A percentile compares a stretch with the other conserved stretches of the same genome.
phyloP scores from a whole-genome alignment of 2,329 filamentous ascomycete species.

The Clarireedia sp. region DNA sequence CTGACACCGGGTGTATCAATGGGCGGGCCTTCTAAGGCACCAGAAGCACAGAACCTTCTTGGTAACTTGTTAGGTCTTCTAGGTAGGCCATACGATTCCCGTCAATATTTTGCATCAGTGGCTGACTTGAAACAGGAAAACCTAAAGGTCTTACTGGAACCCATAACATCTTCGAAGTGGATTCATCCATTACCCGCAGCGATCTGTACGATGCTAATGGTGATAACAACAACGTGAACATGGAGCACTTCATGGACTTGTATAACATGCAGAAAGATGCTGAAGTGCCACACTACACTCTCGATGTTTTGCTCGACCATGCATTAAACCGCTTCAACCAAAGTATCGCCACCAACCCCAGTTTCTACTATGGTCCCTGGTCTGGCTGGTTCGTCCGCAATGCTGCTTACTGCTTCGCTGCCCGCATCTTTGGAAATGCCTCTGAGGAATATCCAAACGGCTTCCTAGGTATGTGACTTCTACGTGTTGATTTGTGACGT shows the following conservation, averaged over 20 bases:
- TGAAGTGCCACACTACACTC: background rate
- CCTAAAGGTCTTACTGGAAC: conserved; percentile 39
- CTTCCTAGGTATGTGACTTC: background rate
- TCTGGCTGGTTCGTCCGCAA: conserved; percentile 20
- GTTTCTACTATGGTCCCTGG: conserved; percentile 27
- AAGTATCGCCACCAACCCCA: conserved; percentile 25
- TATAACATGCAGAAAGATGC: background rate
- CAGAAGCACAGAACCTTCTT: conserved; percentile 12
- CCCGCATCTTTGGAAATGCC: background rate
- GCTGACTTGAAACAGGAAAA: conserved; percentile 19
- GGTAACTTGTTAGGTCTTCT: conserved; percentile 18
- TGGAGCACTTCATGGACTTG: background rate
- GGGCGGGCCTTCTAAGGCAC: background rate
- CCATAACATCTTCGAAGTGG: conserved; percentile 45
- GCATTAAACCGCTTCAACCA: conserved; percentile 13
- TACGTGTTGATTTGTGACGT: conserved; percentile 10
- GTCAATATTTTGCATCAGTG: background rate
- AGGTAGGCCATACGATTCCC: background rate
- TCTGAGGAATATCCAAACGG: background rate
- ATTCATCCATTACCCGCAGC: conserved; percentile 42
- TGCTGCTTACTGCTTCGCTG: conserved; percentile 14
- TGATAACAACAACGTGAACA: background rate
- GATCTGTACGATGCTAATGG: conserved; percentile 33
- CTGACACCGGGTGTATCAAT: background rate
- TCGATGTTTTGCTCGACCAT: background rate